These are phyloP conservation scores for Microcos paniculata DNA, from an alignment of 345 rosid genomes.

Conservation along the genomic window DNA sequence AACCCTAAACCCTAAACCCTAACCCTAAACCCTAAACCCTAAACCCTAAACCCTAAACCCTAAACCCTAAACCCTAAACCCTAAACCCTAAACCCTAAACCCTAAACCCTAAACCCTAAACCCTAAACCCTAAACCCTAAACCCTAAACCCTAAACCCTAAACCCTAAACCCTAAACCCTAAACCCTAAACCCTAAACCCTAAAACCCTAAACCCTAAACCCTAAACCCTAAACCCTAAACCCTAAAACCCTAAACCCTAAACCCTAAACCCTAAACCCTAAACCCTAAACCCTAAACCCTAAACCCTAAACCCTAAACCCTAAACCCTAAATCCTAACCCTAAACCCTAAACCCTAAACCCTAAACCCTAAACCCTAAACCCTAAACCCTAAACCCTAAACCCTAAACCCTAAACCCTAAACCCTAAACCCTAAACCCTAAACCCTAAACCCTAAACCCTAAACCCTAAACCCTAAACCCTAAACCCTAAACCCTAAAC, in stretches of 20 bases:
- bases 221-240: constrained; percentile 26
- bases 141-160: constrained; percentile 30
- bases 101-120: constrained; percentile 18
- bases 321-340: constrained; percentile 29
- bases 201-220: no score
- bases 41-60: constrained; percentile 24
- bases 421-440: constrained; percentile 24
- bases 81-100: constrained; percentile 19
- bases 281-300: constrained; percentile 31
- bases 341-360: constrained; percentile 27
- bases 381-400: constrained; percentile 24
- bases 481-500: constrained; percentile 29
- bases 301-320: constrained; percentile 30
- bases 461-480: constrained; percentile 24
- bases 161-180: constrained; percentile 29
- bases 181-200: constrained; percentile 21
- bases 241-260: constrained; percentile 28
- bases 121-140: constrained; percentile 8
- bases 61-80: constrained; percentile 14
- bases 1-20: constrained; percentile 22
- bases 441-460: constrained; percentile 20
- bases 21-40: constrained; percentile 24
- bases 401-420: constrained; percentile 20
- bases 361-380: constrained; percentile 28
- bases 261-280: constrained; percentile 30